Percentiles rank a stretch among this genome's conserved stretches.
Evolutionary conservation across 2,329 filamentous ascomycete genomes (phyloP).

Genomic region (Ophiostoma australiae): DNA sequence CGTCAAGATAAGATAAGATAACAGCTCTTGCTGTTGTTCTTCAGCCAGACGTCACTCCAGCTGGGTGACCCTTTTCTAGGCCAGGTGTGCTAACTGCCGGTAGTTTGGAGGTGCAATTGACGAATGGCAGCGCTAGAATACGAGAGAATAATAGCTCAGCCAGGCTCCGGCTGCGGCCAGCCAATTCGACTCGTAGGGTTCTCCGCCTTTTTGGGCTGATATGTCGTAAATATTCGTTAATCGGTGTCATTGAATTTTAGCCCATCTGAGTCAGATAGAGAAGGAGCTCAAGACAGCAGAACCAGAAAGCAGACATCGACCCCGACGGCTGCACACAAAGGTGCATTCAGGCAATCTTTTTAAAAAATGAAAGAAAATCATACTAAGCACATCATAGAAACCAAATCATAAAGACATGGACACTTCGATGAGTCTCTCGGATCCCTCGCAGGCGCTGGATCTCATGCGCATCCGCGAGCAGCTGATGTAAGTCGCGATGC

Average conservation of each 20-base stretch:
- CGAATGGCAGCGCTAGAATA: background rate
- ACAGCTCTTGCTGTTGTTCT: background rate
- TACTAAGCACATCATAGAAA: background rate
- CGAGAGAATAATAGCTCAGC: background rate
- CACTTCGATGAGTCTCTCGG: conserved; percentile 78
- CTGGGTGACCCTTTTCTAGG: background rate
- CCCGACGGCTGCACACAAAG: background rate
- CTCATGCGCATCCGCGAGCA: conserved; percentile 89
- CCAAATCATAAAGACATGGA: conserved; percentile 61
- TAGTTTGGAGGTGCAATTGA: background rate
- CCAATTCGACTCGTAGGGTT: background rate
- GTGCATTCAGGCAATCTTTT: background rate
- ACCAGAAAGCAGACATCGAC: background rate
- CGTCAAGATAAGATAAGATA: background rate
- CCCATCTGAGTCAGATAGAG: background rate
- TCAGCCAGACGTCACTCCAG: conserved; percentile 16
- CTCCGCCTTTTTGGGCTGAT: background rate
- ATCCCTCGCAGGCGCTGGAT: conserved; percentile 80
- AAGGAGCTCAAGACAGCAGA: background rate
- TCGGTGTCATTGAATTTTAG: background rate
- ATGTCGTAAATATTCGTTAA: background rate
- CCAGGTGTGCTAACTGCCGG: background rate
- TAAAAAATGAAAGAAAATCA: too few relatives aligned
- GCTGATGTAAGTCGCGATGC: conserved; percentile 62
- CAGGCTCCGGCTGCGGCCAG: background rate